Conservation (phyloP, 148 eudicot genomes). For the Drosera capensis region DNA sequence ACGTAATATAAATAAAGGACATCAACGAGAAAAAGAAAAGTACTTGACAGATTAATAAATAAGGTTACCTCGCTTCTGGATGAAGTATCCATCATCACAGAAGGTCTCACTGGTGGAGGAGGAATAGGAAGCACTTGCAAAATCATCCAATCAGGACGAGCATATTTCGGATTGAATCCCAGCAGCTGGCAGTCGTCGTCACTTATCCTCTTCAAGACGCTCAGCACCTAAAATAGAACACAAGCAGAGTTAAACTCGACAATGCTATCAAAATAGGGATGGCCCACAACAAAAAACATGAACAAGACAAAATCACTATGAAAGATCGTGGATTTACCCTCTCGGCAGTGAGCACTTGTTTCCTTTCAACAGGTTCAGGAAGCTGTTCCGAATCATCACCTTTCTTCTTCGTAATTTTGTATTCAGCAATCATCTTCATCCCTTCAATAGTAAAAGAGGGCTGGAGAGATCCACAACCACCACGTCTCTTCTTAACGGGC, state of each 20-base stretch:
- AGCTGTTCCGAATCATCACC: conserved; percentile 56
- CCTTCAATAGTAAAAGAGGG: conserved; percentile 64
- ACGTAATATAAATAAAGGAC: not conserved
- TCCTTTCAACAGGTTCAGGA: conserved; percentile 68
- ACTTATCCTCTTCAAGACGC: conserved; percentile 51
- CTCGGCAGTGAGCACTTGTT: conserved; percentile 49
- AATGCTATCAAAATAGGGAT: not conserved
- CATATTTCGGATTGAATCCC: conserved; percentile 55
- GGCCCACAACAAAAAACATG: not conserved
- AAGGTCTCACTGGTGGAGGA: conserved; percentile 68
- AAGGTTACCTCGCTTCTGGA: conserved; percentile 59
- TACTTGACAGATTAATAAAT: no score
- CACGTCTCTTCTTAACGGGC: conserved; percentile 35
- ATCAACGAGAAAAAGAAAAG: conserved; percentile 7
- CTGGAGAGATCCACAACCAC: conserved; percentile 74
- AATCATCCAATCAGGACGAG: conserved; percentile 89
- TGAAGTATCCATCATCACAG: conserved; percentile 79
- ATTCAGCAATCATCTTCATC: conserved; percentile 54
- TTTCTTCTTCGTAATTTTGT: conserved; percentile 62
- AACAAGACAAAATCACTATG: not conserved
- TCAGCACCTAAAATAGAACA: conserved; percentile 33
- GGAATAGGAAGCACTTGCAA: conserved; percentile 77
- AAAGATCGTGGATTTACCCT: conserved; percentile 19
- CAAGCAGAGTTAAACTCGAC: not conserved
- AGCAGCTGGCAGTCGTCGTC: conserved; percentile 57